A percentile compares a stretch with the other conserved stretches of the same genome.
Conservation (phyloP, 371 early-diverging fungal genomes). For the Actinomortierella wolfii region DNA sequence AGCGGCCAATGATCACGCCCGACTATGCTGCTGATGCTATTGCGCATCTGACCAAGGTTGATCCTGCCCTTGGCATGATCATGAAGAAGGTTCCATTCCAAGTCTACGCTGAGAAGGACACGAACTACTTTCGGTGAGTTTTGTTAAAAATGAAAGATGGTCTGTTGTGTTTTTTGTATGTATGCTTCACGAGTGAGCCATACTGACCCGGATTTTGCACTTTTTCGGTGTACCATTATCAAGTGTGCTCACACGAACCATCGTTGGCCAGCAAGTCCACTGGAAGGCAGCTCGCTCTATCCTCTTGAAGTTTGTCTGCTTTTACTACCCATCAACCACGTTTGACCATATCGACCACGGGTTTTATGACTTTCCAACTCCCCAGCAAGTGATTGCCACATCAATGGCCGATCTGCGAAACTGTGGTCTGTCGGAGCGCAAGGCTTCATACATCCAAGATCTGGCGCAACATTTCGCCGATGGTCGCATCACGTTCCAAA, state of each 20-base stretch:
- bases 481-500: conserved; percentile 49
- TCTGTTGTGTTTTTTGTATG: too few relatives aligned
- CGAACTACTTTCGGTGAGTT: conserved; percentile 39
- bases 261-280: conserved; percentile 65
- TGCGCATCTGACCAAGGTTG: conserved; percentile 22
- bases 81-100: conserved; percentile 22
- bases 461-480: conserved; percentile 55
- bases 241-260: conserved; percentile 46
- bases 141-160: too few relatives aligned
- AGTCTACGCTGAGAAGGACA: conserved; percentile 30
- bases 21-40: conserved; percentile 21
- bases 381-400: conserved; percentile 39
- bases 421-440: conserved; percentile 58
- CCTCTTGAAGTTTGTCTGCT: conserved; percentile 50
- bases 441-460: conserved; percentile 62
- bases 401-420: conserved; percentile 46
- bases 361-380: conserved; percentile 52
- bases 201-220: too few relatives aligned
- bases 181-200: too few relatives aligned
- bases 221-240: not conserved
- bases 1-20: conserved; percentile 17
- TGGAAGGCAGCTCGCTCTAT: conserved; percentile 63
- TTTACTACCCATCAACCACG: conserved; percentile 38
- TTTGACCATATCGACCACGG: conserved; percentile 37
- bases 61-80: conserved; percentile 22